phyloP scores from a whole-genome alignment of 306 rosid genomes.

The Boehmeria nivea region DNA sequence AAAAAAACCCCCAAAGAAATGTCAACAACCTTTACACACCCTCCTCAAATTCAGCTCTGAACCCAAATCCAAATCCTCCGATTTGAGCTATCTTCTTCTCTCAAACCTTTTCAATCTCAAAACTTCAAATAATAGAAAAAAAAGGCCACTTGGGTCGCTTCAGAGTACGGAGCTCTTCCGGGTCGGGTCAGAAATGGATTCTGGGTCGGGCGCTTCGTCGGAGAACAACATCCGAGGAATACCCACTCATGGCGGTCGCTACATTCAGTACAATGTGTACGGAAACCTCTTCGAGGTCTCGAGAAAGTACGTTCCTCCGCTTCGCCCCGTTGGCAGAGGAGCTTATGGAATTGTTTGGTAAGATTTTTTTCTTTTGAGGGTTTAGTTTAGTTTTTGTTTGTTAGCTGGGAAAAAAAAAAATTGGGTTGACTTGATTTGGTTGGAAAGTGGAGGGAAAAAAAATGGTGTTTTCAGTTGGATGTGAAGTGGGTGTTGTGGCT shows the following conservation, averaged over 20 bases:
- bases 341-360: constrained; percentile 96
- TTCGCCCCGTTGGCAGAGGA: constrained; percentile 93
- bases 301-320: constrained; percentile 81
- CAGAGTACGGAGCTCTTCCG: constrained; percentile 11
- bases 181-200: constrained; percentile 10
- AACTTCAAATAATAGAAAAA: too few relatives aligned
- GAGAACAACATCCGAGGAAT: constrained; percentile 50
- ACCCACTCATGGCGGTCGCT: constrained; percentile 74
- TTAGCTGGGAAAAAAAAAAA: not conserved
- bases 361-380: constrained; percentile 18
- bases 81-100: not conserved
- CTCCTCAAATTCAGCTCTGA: too few relatives aligned
- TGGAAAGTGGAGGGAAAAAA: too few relatives aligned
- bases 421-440: not conserved
- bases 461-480: too few relatives aligned
- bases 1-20: too few relatives aligned
- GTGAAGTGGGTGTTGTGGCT: too few relatives aligned
- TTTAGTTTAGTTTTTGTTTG: not conserved
- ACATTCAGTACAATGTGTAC: constrained; percentile 74
- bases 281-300: constrained; percentile 92
- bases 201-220: constrained; percentile 41
- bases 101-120: not conserved
- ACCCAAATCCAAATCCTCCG: constrained; percentile 2
- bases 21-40: too few relatives aligned
- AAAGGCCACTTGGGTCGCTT: constrained; percentile 25